These are phyloP conservation scores for Extremus antarcticus DNA, from an alignment of 495 filamentous ascomycete genomes.

Conservation along the genomic window DNA sequence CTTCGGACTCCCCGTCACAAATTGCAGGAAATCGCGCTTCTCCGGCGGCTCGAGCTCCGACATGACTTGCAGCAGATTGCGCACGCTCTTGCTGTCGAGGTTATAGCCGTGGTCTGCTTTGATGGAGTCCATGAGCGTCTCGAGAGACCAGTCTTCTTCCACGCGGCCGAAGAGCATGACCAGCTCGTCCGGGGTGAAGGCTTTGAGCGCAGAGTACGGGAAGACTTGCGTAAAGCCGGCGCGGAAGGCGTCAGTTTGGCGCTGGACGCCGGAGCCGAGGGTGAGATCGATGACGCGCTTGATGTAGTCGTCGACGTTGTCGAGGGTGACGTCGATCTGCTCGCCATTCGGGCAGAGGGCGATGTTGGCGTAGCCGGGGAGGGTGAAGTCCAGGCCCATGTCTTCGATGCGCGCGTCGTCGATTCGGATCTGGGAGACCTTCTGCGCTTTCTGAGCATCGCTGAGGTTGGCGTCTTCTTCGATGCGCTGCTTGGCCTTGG, in stretches of 20 bases:
- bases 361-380: slow-evolving; percentile 85
- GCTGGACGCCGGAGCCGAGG: slow-evolving; percentile 71
- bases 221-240: slow-evolving; percentile 92
- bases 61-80: slow-evolving; percentile 89
- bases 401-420: slow-evolving; percentile 74
- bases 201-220: slow-evolving; percentile 80
- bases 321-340: slow-evolving; percentile 65
- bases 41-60: slow-evolving; percentile 66
- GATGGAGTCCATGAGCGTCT: slow-evolving; percentile 95
- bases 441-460: slow-evolving; percentile 56
- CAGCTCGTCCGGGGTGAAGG: slow-evolving; percentile 94
- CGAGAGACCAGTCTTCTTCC: slow-evolving; percentile 95
- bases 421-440: slow-evolving; percentile 55
- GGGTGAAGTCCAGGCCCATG: slow-evolving; percentile 81
- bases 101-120: slow-evolving; percentile 99
- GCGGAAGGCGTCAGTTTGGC: slow-evolving; percentile 86
- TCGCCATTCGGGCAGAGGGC: slow-evolving; percentile 69
- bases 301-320: slow-evolving; percentile 80
- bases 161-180: slow-evolving; percentile 90
- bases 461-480: slow-evolving; percentile 55
- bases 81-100: slow-evolving; percentile 96
- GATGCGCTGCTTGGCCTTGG: slow-evolving; percentile 66
- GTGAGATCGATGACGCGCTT: slow-evolving; percentile 88
- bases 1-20: slow-evolving; percentile 96
- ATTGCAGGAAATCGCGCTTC: slow-evolving; percentile 92